Conservation (phyloP, 2,329 filamentous ascomycete genomes). For the Davidsoniella eucalypti region DNA sequence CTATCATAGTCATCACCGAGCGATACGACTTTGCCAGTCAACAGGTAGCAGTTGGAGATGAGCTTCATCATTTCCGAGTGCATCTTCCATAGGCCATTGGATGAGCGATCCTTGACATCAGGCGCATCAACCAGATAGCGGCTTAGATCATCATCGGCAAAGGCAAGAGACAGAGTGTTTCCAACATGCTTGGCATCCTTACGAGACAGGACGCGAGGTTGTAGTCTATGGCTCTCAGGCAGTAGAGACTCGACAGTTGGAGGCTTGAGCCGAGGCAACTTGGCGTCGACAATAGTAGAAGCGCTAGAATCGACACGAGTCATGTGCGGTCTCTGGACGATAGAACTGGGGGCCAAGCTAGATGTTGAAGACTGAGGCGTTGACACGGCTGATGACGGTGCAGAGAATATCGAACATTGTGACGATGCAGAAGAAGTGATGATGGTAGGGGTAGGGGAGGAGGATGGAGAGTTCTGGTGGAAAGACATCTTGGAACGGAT, state of each 20-base stretch:
- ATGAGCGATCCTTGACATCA: conserved; percentile 44
- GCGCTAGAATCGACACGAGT: conserved; percentile 22
- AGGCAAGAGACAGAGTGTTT: conserved; percentile 57
- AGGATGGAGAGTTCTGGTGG: too few relatives aligned
- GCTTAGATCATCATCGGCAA: conserved; percentile 57
- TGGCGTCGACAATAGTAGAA: conserved; percentile 19
- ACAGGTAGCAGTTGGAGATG: conserved; percentile 57
- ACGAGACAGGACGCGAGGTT: conserved; percentile 34
- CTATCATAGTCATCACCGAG: conserved; percentile 62
- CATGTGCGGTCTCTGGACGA: conserved; percentile 23
- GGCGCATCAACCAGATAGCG: conserved; percentile 60
- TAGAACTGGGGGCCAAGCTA: neutral
- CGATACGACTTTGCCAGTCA: conserved; percentile 57
- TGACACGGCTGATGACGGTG: neutral
- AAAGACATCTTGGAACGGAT: too few relatives aligned
- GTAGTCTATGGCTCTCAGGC: conserved; percentile 25
- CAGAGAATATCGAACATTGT: conserved; percentile 9
- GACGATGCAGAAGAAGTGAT: neutral
- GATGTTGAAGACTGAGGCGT: neutral
- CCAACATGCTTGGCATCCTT: conserved; percentile 53
- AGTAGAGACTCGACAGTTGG: conserved; percentile 26
- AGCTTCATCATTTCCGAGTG: conserved; percentile 66
- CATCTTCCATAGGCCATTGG: conserved; percentile 57
- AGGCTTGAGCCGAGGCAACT: conserved; percentile 11
- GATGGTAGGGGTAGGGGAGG: neutral